These are phyloP conservation scores for Hypoxylon rubiginosum DNA, from an alignment of 2,329 filamentous ascomycete genomes.

Conservation along the genomic window DNA sequence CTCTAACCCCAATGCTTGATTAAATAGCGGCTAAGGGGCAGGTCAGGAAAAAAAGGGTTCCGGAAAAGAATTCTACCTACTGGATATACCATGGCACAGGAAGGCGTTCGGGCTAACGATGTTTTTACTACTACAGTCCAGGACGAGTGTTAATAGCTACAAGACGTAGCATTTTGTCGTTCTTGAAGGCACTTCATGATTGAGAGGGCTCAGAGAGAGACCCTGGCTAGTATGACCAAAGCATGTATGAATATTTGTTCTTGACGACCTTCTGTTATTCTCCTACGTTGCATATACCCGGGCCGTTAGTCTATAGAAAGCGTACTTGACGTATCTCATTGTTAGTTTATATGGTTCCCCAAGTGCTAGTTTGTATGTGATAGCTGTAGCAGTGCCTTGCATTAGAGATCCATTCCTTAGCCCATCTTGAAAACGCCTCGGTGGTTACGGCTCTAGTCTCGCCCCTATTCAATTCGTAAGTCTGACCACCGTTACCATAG, in stretches of 20 bases:
- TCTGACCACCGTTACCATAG: too few relatives aligned
- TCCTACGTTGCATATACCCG: constrained; percentile 42
- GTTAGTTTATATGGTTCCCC: too few relatives aligned
- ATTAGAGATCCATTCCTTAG: too few relatives aligned
- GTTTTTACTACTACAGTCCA: constrained; percentile 18
- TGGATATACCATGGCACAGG: constrained; percentile 40
- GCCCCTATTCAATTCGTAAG: too few relatives aligned
- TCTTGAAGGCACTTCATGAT: constrained; percentile 19
- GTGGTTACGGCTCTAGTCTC: too few relatives aligned
- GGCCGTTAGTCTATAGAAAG: constrained; percentile 31
- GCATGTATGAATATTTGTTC: constrained; percentile 37
- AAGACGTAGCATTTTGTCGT: constrained; percentile 15
- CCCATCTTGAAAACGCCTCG: too few relatives aligned
- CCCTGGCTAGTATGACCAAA: constrained; percentile 27
- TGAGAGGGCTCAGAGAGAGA: constrained; percentile 21
- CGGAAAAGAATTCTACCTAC: constrained; percentile 15
- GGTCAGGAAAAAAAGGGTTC: constrained; percentile 24
- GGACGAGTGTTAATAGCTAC: constrained; percentile 10
- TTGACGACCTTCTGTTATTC: constrained; percentile 33
- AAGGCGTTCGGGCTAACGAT: constrained; percentile 32
- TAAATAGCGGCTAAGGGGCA: constrained; percentile 18
- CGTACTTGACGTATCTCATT: too few relatives aligned
- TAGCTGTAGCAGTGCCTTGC: too few relatives aligned
- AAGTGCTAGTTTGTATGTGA: too few relatives aligned
- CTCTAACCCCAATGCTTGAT: constrained; percentile 19